Evolutionary conservation across 495 filamentous ascomycete genomes (phyloP).

Genomic region (Hyaloscypha finlandica): DNA sequence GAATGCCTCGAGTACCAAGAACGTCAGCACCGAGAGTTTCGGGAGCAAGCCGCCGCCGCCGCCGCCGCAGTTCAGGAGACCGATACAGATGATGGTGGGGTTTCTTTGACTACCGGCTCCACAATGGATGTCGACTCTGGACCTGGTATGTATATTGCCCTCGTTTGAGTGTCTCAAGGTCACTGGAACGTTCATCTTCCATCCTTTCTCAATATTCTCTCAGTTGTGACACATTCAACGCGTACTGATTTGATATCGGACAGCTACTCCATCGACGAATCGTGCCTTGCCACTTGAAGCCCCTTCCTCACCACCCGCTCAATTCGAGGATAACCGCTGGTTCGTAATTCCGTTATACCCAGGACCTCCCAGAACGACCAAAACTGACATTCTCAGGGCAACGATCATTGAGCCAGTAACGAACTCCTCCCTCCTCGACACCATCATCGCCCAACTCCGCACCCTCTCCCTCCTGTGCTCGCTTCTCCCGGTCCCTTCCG

Average conservation of each 20-base stretch:
- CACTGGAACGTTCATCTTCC: background rate
- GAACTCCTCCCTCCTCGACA: constrained; percentile 63
- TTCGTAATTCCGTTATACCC: background rate
- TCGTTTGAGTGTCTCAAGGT: background rate
- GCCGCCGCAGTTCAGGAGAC: background rate
- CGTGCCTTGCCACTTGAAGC: background rate
- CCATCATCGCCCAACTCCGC: constrained; percentile 60
- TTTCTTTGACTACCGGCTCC: background rate
- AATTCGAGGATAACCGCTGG: constrained; percentile 46
- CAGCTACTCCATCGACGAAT: background rate
- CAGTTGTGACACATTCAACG: background rate
- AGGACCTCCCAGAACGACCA: no score
- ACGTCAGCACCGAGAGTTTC: constrained; percentile 47
- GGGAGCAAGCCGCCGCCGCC: constrained; percentile 4
- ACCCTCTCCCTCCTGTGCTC: constrained; percentile 58
- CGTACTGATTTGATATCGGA: background rate
- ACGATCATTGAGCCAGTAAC: constrained; percentile 63
- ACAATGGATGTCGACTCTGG: background rate
- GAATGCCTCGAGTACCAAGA: constrained; percentile 62
- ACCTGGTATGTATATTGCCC: background rate
- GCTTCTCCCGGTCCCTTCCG: constrained; percentile 34
- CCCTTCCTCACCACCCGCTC: constrained; percentile 13
- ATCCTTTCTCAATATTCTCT: background rate
- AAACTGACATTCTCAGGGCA: constrained; percentile 41
- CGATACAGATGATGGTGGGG: constrained; percentile 2